Conservation (phyloP, 176 grass and related monocot species). For the Rhipidocladum racemiflorum region DNA sequence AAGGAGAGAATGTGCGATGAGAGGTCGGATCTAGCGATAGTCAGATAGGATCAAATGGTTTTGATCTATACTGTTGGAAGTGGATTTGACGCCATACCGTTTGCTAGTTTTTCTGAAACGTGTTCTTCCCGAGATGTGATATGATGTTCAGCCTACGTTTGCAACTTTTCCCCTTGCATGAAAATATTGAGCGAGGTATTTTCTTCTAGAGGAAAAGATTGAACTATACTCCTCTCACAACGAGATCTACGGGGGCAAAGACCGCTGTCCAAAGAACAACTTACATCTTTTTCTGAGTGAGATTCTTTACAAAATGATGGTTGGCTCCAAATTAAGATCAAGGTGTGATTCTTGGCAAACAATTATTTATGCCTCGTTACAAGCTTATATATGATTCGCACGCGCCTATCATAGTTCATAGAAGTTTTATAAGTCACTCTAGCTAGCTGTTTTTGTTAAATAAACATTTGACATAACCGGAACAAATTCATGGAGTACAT, state of each 20-base stretch:
- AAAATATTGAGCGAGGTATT: neutral
- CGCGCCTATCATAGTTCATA: neutral
- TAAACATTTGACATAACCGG: neutral
- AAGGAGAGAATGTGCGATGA: no score
- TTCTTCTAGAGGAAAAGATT: neutral
- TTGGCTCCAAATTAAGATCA: neutral
- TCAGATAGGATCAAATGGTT: no score
- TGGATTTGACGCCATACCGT: no score
- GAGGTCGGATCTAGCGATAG: no score
- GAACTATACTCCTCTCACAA: neutral
- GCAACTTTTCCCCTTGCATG: neutral
- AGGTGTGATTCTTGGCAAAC: neutral
- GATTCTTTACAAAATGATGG: neutral
- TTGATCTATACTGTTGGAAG: no score
- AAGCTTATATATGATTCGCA: neutral
- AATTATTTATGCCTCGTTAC: neutral
- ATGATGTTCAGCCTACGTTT: neutral
- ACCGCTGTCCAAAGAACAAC: neutral
- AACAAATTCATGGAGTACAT: neutral
- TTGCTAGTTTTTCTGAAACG: no score
- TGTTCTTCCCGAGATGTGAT: neutral
- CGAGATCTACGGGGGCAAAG: neutral
- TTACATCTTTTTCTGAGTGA: neutral
- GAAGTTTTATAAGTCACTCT: neutral
- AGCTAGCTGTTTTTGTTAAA: no score